A percentile compares a stretch with the other conserved stretches of the same genome.
Conservation (phyloP, 2,329 filamentous ascomycete species). For the Didymella arachidicola region DNA sequence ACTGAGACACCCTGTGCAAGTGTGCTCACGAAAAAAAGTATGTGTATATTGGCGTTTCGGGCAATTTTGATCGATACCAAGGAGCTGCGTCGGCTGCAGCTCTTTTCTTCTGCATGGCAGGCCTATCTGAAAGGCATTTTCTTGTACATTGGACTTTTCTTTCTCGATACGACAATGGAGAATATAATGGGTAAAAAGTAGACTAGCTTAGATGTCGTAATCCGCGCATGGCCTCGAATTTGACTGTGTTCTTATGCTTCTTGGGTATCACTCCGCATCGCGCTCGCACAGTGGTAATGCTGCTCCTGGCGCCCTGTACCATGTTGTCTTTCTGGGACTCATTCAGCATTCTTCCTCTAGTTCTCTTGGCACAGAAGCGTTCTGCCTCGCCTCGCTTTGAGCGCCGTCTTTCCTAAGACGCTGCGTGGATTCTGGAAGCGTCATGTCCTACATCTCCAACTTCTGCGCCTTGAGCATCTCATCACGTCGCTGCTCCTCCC, state of each 20-base stretch:
- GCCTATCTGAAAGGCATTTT: slow-evolving; percentile 17
- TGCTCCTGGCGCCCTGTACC: not conserved
- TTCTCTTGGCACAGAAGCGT: not conserved
- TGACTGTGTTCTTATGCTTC: not conserved
- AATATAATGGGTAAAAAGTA: slow-evolving; percentile 11
- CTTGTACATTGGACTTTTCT: slow-evolving; percentile 25
- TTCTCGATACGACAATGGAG: slow-evolving; percentile 4
- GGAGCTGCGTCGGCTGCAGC: slow-evolving; percentile 2
- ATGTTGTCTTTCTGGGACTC: not conserved
- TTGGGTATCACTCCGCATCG: not conserved
- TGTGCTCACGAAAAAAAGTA: slow-evolving; percentile 1
- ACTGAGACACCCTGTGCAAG: not conserved
- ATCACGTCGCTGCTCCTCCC: not conserved
- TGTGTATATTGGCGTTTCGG: slow-evolving; percentile 29
- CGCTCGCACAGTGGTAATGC: slow-evolving; percentile 22
- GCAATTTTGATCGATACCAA: slow-evolving; percentile 31
- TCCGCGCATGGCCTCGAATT: not conserved
- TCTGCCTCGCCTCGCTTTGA: not conserved
- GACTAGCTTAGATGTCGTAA: slow-evolving; percentile 11
- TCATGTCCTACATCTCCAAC: not conserved
- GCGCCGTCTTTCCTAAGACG: not conserved
- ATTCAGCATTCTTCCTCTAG: not conserved
- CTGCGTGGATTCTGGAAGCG: not conserved
- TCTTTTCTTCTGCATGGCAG: slow-evolving; percentile 12
- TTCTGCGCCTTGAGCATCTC: not conserved